These are phyloP conservation scores for Suhomyces sp. DNA, from an alignment of 805 yeast genomes.

Conservation along the genomic window DNA sequence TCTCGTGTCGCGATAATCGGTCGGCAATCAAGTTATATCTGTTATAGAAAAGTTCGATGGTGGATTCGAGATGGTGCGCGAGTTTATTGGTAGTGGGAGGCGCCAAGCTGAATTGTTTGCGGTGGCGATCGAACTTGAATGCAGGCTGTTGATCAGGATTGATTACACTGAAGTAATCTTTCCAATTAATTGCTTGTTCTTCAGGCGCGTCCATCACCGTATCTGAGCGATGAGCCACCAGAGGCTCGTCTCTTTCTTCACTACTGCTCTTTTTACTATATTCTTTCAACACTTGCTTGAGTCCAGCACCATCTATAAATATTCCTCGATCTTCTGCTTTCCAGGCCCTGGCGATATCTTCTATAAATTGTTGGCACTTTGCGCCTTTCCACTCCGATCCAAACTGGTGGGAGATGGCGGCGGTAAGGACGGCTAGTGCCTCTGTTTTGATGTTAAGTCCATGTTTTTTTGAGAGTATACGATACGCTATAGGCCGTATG, in stretches of 20 bases:
- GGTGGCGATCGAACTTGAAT: slow-evolving; percentile 56
- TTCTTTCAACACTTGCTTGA: slow-evolving; percentile 63
- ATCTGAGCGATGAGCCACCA: slow-evolving; percentile 17
- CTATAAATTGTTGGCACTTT: slow-evolving; percentile 61
- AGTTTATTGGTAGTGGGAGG: slow-evolving; percentile 7
- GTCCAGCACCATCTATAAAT: slow-evolving; percentile 75
- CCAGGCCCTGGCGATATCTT: slow-evolving; percentile 79
- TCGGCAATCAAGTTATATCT: slow-evolving; percentile 67
- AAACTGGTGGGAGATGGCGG: slow-evolving; percentile 68
- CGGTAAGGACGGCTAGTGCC: slow-evolving; percentile 72
- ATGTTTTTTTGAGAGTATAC: slow-evolving; percentile 86
- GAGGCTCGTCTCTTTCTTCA: neutral
- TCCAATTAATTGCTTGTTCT: slow-evolving; percentile 54
- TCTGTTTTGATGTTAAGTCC: slow-evolving; percentile 87
- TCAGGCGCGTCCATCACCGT: slow-evolving; percentile 18
- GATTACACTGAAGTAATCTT: slow-evolving; percentile 64
- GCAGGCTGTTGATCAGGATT: slow-evolving; percentile 64
- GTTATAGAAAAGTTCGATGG: slow-evolving; percentile 43
- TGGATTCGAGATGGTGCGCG: slow-evolving; percentile 16
- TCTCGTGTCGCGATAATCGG: slow-evolving; percentile 70
- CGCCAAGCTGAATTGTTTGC: slow-evolving; percentile 57
- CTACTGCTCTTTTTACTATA: slow-evolving; percentile 11
- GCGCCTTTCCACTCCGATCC: slow-evolving; percentile 86
- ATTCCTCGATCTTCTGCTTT: slow-evolving; percentile 85
- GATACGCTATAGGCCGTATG: slow-evolving; percentile 86